Base-by-base conservation (phyloP, 2,329 filamentous ascomycete genomes). In the Tympanopsis confertula region DNA sequence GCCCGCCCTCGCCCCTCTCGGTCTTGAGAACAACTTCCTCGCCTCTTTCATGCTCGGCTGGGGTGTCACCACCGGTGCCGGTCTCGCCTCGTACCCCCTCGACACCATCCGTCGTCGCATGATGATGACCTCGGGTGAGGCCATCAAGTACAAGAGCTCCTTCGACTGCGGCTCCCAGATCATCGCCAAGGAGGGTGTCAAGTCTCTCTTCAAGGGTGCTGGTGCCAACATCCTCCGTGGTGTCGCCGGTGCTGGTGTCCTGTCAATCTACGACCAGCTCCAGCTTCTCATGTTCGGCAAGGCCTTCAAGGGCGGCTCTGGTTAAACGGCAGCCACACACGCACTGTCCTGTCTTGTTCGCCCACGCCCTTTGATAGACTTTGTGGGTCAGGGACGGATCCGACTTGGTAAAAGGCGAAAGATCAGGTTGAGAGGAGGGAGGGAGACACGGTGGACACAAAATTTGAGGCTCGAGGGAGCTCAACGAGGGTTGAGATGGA, bases 171-270 rank as follows among this genome's bases (percentile, higher is more conserved):
- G 80, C 69, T 77, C 76, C 69, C 86, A 96, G 82, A 98, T 98
- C 63, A 67, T 96, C 61, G 88, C 88, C 74, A 86, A 85, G 73
- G 91, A 96, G 78, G 91, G 91, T 79, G 73, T 93, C 71, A 85
- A 79, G 74, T 98, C 91, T 59, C 89, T 98, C 71, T 98, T 98
- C 88, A 98, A 98, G 86, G 91, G 91, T 88, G 91, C 91, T 65
- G 91, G 91, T 86, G 91, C 91, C 81, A 98, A 98, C 86, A 98
- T 98, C 64, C 91, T 98, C 74, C 91, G 91, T 94, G 93, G 91
- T 95, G 91, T 98, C 63, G 91, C 91, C 63, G 93, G 91, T 86
- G 91, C 91, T 75, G 91, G 91, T 98, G 91, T 98, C 65, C 79
- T 98, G 66, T 98, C 91, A 69, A 95, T 98, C 86, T 98, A 98